Evolutionary conservation across 257 asterid genomes (phyloP).

Genomic region (Perilla frutescens): DNA sequence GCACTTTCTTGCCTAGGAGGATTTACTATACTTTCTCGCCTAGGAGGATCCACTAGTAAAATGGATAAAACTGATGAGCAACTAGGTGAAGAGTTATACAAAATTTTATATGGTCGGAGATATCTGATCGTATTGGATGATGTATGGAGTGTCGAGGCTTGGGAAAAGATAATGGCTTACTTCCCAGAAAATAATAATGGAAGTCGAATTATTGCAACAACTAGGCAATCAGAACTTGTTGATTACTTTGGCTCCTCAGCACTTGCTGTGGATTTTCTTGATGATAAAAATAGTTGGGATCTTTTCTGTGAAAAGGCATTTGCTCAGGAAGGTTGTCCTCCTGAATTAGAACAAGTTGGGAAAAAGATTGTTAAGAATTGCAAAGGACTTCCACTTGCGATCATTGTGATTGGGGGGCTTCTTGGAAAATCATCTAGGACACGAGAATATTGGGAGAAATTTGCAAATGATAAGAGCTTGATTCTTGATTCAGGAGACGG

Average conservation of each 20-base stretch:
- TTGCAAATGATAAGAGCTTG: neutral
- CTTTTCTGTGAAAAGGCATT: neutral
- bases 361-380: slow-evolving; percentile 2
- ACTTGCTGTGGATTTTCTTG: neutral
- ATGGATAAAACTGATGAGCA: no score
- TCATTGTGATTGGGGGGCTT: slow-evolving; percentile 10
- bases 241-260: neutral
- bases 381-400: slow-evolving; percentile 15
- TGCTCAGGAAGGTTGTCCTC: neutral
- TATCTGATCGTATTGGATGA: slow-evolving; percentile 13
- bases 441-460: neutral
- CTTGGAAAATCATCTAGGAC: neutral
- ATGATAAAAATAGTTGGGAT: neutral
- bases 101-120: neutral
- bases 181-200: neutral
- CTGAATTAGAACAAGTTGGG: neutral
- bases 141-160: neutral
- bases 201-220: slow-evolving; percentile 1
- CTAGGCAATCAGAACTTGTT: neutral
- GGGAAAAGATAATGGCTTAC: neutral
- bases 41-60: no score
- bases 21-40: neutral
- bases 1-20: neutral
- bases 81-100: no score
- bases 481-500: slow-evolving; percentile 3